phyloP scores from a whole-genome alignment of 2,329 filamentous ascomycete genomes.

The Stemphylium beticola region DNA sequence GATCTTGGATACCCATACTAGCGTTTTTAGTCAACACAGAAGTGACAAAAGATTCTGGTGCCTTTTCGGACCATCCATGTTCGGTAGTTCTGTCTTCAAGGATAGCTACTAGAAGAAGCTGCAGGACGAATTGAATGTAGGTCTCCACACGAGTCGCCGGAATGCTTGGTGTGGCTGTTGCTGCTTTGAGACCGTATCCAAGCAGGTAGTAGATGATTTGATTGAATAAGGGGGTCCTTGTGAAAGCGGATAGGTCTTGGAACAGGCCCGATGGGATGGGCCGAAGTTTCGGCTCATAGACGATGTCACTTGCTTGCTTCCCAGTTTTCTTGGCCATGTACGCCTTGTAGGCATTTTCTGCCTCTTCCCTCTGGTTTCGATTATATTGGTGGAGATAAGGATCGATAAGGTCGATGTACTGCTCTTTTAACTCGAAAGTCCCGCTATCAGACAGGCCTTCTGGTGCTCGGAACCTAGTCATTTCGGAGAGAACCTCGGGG shows the following conservation, averaged over 20 bases:
- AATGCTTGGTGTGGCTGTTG: constrained; percentile 73
- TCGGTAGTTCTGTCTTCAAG: constrained; percentile 73
- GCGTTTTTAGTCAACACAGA: constrained; percentile 71
- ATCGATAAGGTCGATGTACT: constrained; percentile 87
- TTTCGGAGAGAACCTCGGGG: constrained; percentile 80
- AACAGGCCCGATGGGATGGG: constrained; percentile 81
- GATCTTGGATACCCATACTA: constrained; percentile 46
- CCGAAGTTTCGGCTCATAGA: constrained; percentile 86
- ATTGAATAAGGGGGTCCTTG: constrained; percentile 81
- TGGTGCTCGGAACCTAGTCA: constrained; percentile 87
- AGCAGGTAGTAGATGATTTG: constrained; percentile 90
- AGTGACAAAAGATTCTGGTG: constrained; percentile 71
- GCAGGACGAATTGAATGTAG: constrained; percentile 88
- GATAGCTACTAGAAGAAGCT: constrained; percentile 84
- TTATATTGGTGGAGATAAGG: constrained; percentile 96
- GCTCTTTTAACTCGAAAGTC: constrained; percentile 87
- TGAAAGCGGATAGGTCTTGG: constrained; percentile 76
- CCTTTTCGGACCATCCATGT: constrained; percentile 49
- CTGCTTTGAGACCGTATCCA: constrained; percentile 76
- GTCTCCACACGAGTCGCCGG: constrained; percentile 85
- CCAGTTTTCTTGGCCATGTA: constrained; percentile 88
- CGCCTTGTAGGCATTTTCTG: constrained; percentile 85
- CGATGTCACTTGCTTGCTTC: constrained; percentile 79
- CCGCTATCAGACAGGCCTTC: constrained; percentile 92
- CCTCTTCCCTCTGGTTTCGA: constrained; percentile 96